phyloP scores from a whole-genome alignment of 225 moss, liverwort and hornwort species.

The Rhytidiadelphus loreus region DNA sequence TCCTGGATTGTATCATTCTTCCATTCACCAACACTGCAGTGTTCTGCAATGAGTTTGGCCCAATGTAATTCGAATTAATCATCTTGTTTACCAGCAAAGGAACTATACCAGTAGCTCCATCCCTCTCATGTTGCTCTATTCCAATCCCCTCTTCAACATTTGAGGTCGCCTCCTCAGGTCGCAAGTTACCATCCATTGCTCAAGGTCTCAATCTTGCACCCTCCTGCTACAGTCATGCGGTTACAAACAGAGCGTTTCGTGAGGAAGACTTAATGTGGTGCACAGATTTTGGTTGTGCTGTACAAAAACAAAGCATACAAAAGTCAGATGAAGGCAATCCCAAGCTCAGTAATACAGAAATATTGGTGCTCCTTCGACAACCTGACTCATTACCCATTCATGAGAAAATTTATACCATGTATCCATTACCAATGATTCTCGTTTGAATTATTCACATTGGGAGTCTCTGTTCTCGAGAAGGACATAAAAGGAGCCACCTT shows the following conservation, averaged over 20 bases:
- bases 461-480: neutral
- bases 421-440: neutral
- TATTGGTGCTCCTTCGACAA: neutral
- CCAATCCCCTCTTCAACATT: constrained; percentile 4
- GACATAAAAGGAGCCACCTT: neutral
- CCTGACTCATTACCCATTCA: neutral
- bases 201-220: constrained; percentile 30
- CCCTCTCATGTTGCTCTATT: constrained; percentile 6
- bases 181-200: constrained; percentile 18
- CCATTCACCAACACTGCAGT: constrained; percentile 43
- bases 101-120: constrained; percentile 14
- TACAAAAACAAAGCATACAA: neutral
- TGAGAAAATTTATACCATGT: neutral
- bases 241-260: neutral
- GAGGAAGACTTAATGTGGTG: neutral
- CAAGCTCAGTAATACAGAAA: neutral
- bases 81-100: constrained; percentile 35
- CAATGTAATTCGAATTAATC: constrained; percentile 15
- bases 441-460: neutral
- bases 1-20: constrained; percentile 36
- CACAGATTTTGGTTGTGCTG: neutral
- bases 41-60: neutral
- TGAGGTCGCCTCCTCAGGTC: neutral
- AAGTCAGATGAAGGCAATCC: neutral
- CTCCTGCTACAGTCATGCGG: constrained; percentile 22